Evolutionary conservation across 2,329 filamentous ascomycete species (phyloP).

Genomic region (Stachybotrys chartarum): DNA sequence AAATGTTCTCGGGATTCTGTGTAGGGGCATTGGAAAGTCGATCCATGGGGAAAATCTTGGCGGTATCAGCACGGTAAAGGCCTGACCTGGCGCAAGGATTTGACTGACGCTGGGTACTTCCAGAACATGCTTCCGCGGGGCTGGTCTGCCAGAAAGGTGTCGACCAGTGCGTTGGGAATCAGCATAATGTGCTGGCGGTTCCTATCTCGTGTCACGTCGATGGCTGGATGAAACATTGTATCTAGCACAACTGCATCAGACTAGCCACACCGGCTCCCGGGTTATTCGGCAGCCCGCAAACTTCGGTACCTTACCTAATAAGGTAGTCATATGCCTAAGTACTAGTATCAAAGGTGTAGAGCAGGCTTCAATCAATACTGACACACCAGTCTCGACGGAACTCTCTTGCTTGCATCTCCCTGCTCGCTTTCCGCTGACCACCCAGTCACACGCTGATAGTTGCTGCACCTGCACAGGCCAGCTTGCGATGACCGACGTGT

Average conservation of each 20-base stretch:
- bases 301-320: too few species aligned
- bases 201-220: slow-evolving; percentile 13
- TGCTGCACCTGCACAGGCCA: too few species aligned
- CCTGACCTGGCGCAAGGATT: not conserved
- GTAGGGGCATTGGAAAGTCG: slow-evolving; percentile 35
- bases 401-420: too few species aligned
- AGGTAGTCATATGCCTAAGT: too few species aligned
- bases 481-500: too few species aligned
- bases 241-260: slow-evolving; percentile 20
- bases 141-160: slow-evolving; percentile 9
- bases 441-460: too few species aligned
- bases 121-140: slow-evolving; percentile 10
- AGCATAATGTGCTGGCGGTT: slow-evolving; percentile 26
- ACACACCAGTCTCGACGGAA: too few species aligned
- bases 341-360: too few species aligned
- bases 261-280: not conserved
- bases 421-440: too few species aligned
- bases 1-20: slow-evolving; percentile 20
- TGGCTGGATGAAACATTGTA: slow-evolving; percentile 18
- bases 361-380: too few species aligned
- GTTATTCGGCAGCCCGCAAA: too few species aligned
- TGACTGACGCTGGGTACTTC: slow-evolving; percentile 13
- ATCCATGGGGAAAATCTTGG: slow-evolving; percentile 33
- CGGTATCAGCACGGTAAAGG: not conserved
- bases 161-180: slow-evolving; percentile 34